phyloP scores from a whole-genome alignment of 352 stramenopile species.

The Globisporangium polare region DNA sequence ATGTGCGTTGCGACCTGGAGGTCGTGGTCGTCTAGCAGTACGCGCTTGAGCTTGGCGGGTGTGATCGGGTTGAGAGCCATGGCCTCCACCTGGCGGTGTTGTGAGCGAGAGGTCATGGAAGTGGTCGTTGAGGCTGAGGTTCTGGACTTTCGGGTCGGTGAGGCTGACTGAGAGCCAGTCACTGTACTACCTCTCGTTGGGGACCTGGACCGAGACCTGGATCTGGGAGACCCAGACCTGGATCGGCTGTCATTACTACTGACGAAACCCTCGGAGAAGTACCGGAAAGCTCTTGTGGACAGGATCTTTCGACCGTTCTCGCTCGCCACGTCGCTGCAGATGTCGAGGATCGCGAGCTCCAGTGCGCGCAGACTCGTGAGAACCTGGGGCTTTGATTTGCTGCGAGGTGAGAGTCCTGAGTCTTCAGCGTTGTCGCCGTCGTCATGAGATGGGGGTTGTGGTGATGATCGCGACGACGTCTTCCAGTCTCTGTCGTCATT shows the following conservation, averaged over 20 bases:
- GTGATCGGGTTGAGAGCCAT: constrained; percentile 32
- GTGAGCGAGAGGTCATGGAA: neutral
- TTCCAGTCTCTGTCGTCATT: neutral
- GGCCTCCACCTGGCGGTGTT: constrained; percentile 20
- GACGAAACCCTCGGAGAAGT: constrained; percentile 20
- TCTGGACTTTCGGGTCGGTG: neutral
- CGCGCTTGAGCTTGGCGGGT: constrained; percentile 27
- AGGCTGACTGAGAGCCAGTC: neutral
- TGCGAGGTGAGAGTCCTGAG: neutral
- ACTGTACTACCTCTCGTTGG: constrained; percentile 2
- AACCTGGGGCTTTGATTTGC: neutral
- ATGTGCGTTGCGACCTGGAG: constrained; percentile 40
- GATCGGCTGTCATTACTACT: neutral
- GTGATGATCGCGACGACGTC: neutral
- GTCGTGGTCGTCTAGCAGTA: constrained; percentile 23
- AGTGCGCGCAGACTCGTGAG: constrained; percentile 28
- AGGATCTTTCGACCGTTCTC: constrained; percentile 18
- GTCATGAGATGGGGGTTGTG: neutral
- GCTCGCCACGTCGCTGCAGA: constrained; percentile 20
- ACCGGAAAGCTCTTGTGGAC: constrained; percentile 21
- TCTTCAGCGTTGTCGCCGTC: neutral
- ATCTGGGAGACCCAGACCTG: neutral
- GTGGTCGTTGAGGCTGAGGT: neutral
- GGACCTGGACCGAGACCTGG: neutral
- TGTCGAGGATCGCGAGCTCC: constrained; percentile 33